A percentile compares a stretch with the other conserved stretches of the same genome.
phyloP scores from a whole-genome alignment of 163 green algal genomes.

The Scenedesmus sp. region DNA sequence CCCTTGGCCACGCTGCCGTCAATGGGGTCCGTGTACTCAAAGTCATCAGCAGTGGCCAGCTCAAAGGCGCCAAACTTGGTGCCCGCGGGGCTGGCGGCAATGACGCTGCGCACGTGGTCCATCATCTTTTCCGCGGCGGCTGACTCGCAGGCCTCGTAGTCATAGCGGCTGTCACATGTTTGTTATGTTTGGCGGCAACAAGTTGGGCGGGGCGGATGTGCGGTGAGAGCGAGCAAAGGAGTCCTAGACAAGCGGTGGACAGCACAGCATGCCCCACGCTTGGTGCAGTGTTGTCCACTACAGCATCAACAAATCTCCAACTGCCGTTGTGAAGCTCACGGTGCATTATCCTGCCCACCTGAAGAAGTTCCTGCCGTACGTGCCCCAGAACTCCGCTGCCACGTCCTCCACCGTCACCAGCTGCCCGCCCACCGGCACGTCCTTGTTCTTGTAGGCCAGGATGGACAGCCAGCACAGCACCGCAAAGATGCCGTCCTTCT shows the following conservation, averaged over 20 bases:
- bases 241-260: too few species aligned
- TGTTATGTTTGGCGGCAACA: neutral
- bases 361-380: slow-evolving; percentile 99
- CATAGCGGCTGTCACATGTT: slow-evolving; percentile 85
- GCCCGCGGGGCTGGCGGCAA: slow-evolving; percentile 72
- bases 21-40: slow-evolving; percentile 98
- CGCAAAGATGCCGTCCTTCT: slow-evolving; percentile 98
- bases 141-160: slow-evolving; percentile 95
- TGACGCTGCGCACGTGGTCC: slow-evolving; percentile 85
- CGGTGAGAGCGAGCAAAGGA: neutral
- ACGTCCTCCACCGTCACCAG: slow-evolving; percentile 93
- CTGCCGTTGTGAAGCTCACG: neutral
- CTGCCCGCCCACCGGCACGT: slow-evolving; percentile 79
- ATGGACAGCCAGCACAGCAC: slow-evolving; percentile 99
- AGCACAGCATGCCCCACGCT: too few species aligned
- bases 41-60: slow-evolving; percentile 93
- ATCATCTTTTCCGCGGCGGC: slow-evolving; percentile 91
- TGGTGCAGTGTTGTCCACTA: neutral
- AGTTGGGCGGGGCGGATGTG: neutral
- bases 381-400: slow-evolving; percentile 95
- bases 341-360: slow-evolving; percentile 52
- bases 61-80: slow-evolving; percentile 90
- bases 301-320: neutral
- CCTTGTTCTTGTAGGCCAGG: slow-evolving; percentile 94
- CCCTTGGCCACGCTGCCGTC: slow-evolving; percentile 94